Conservation (phyloP, 306 rosid genomes). For the Castanea mollissima region DNA sequence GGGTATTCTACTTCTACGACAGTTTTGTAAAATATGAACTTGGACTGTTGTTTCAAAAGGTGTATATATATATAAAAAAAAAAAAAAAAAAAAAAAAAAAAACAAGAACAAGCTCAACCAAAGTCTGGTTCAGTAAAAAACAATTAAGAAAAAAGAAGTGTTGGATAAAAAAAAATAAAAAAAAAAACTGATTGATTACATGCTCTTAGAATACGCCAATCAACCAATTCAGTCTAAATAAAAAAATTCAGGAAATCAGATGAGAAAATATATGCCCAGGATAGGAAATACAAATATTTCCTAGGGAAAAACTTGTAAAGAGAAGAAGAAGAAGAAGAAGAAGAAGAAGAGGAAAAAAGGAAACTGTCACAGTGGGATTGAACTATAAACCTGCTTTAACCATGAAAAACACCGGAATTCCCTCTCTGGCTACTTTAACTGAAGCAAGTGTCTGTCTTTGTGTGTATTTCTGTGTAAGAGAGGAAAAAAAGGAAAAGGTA, state of each 20-base stretch:
- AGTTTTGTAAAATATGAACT: constrained; percentile 6
- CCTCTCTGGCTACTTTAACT: constrained; percentile 60
- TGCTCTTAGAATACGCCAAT: background rate
- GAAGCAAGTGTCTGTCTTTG: constrained; percentile 31
- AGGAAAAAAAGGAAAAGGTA: constrained; percentile 49
- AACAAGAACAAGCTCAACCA: constrained; percentile 12
- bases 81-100: background rate
- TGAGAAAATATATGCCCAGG: constrained; percentile 32
- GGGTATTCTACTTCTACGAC: background rate
- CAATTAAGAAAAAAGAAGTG: background rate
- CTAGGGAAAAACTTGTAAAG: background rate
- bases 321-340: constrained; percentile 11
- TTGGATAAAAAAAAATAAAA: background rate
- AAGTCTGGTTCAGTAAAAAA: constrained; percentile 27
- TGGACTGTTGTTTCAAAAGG: constrained; percentile 12
- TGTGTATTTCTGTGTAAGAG: background rate
- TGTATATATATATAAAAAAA: background rate
- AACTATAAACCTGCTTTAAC: constrained; percentile 71
- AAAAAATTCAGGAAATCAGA: constrained; percentile 26
- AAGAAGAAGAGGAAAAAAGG: constrained; percentile 37
- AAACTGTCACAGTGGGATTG: constrained; percentile 38
- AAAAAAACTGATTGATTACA: background rate
- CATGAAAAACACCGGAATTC: constrained; percentile 50
- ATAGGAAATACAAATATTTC: background rate
- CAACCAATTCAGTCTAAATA: constrained; percentile 16